A percentile compares a stretch with the other conserved stretches of the same genome.
phyloP scores from a whole-genome alignment of 257 asterid species.

The Galeopsis tetrahit region DNA sequence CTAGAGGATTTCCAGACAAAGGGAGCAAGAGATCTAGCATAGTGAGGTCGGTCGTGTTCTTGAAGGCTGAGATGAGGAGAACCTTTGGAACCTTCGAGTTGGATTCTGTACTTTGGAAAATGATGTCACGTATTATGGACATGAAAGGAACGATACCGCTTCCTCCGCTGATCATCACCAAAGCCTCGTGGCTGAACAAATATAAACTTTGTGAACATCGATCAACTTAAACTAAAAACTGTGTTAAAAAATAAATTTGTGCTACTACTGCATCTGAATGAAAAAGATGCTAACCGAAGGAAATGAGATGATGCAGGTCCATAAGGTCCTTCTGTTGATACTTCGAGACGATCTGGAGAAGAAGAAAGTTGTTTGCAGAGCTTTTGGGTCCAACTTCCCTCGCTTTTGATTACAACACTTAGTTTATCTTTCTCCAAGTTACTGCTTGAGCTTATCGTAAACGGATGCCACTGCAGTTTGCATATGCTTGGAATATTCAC shows the following conservation, averaged over 20 bases:
- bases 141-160: conserved; percentile 71
- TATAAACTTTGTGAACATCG: conserved; percentile 2
- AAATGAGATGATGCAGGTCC: conserved; percentile 53
- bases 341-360: conserved; percentile 45
- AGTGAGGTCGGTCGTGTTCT: conserved; percentile 48
- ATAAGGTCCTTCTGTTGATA: conserved; percentile 67
- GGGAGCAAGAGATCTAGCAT: conserved; percentile 67
- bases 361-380: conserved; percentile 45
- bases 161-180: conserved; percentile 77
- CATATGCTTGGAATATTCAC: conserved; percentile 51
- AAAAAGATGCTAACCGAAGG: conserved; percentile 35
- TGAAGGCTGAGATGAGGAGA: conserved; percentile 53
- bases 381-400: conserved; percentile 55
- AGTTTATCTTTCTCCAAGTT: conserved; percentile 45
- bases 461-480: conserved; percentile 69
- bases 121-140: conserved; percentile 57
- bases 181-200: conserved; percentile 45
- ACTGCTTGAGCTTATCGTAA: conserved; percentile 50
- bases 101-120: conserved; percentile 34
- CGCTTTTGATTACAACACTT: conserved; percentile 46
- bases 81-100: conserved; percentile 41
- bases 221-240: not conserved
- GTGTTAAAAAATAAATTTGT: conserved; percentile 32
- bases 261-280: not conserved
- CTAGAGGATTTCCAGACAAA: conserved; percentile 32